Base-by-base conservation (phyloP, 345 rosid species). In the Salix exigua region DNA sequence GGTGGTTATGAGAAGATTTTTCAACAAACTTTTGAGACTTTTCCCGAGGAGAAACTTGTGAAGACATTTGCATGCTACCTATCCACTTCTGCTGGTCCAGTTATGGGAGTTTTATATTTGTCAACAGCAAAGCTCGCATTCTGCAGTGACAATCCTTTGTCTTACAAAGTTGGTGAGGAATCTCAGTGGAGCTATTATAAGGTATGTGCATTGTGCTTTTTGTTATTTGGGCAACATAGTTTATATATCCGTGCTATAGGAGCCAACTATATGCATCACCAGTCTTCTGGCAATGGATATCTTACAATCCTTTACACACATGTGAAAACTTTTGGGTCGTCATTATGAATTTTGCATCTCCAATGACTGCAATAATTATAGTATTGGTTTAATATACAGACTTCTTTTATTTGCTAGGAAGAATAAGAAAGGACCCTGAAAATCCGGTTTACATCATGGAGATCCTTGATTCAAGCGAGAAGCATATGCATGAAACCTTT, bases 51-150 rank as follows among this genome's bases (percentile, higher is more conserved):
- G 73, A 82, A 86, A 68, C 96, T 96, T 77, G 86, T 77, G 77
- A 91, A 91, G 87, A 84, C 89, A 64, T 93, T 62, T 75, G 98
- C 99, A 4, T 96, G 98, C 72, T 96, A 93, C 88, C 83, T 92
- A 72, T 96, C 99, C 40, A 96, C 98, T 38, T 96, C 98, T 60
- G 92, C 98, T 64, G 98, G 99, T 87, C 99, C 99, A 48, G 97
- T 96, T 12, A 89, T 91, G 94, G 99, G 99, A 38, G 85, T 91
- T 53, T 66, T 96, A 58, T 93, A 93, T 85, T 82, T 91, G 72
- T 96, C 99, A 1, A 84, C 97, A 0, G 91, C 84, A 38, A 94
- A 93, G 81, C 87, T 96, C 77, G 97, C 91, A 0, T 96, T 92
- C 68, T 92, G 91, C 74, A 96, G 98, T 70, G 98, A 93, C 75